Base-by-base conservation (phyloP, 352 stramenopile species). In the Hyaloperonospora arabidopsidis region DNA sequence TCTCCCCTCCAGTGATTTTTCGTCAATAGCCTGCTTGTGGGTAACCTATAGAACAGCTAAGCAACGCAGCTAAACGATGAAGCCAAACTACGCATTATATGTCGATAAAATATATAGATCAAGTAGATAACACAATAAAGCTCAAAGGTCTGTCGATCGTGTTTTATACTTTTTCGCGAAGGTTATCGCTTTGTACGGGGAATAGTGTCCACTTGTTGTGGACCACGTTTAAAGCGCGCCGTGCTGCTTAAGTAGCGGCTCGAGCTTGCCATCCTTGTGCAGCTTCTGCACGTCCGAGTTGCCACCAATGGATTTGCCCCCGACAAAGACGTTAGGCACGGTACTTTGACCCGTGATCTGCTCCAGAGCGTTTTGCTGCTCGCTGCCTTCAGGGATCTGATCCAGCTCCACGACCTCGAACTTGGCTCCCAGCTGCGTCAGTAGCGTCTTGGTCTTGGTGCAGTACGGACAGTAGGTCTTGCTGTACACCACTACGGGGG, bases 241-340 rank as follows among this genome's bases (percentile, higher is more conserved):
- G 49, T 70, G 76, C 49, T 78, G 57, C 69, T 90, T 49, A 51
- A 98, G 76, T 63, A 98, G 73, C 47, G 87, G 58, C 67, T 89
- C 61, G 22, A 99, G 72, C 61, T 97, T 85, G 68, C 94, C 90
- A 48, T 59, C 74, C 54, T 82, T 79, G 57, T 89, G 76, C 43
- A 97, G 81, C 41, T 67, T 74, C 57, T 97, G 84, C 41, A 94
- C 90, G 63, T 98, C 90, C 72, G 97, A 95, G 72, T 97, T 97
- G 60, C 96, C 96, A 46, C 96, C 96, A 48, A 98, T 69, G 62
- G 92, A 93, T 63, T 95, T 86, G 65, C 91, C 90, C 39, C 87
- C 85, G 47, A 99, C 87, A 72, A 98, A 99, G 10, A 97, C 87
- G 77, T 98, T 98, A 7, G 97, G 96, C 50, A 99, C 95, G 22